Evolutionary conservation across 441 rosid species (phyloP), one percentile per base, ranked within the genome.

Genomic region (Theobroma grandiflorum): DNA sequence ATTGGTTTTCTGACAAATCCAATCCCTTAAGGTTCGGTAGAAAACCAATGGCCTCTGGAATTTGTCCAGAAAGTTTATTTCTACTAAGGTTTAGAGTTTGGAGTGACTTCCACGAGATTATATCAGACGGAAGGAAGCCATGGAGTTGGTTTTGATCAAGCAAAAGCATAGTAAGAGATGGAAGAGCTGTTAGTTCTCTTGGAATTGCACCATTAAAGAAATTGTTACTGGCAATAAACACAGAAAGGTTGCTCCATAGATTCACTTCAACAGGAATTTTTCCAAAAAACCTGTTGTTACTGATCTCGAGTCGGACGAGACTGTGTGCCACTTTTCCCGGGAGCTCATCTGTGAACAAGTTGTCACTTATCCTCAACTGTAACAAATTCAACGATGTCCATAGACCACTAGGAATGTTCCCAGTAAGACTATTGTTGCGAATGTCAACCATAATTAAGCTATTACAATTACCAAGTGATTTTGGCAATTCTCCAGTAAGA

Each of bases 401-500:
- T 11, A 93, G 53, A n/a, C 92, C 93, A 16, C 2, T 70, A 18
- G 94, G 95, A 71, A 93, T 62, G 8, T 64, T 80, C 33, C 97
- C 93, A 5, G 82, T 74, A 63, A 93, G 82, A 20, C 77, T 40
- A 78, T 93, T 93, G 14, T 63, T 79, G 42, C 76, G 31, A 55
- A 91, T 31, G 0, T 0, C 35, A 0, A 85, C 69, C 0, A 4
- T 8, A 1, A 0, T 0, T 85, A 93, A 77, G 83, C 89, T 72
- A 40, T 57, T 67, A 84, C 95, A 93, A 22, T 88, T 87, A 2
- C 79, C 91, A 22, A 91, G 89, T 40, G 92, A 89, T 53, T 64
- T 79, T 0, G 95, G 94, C 77, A 93, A 63, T 69, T 88, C 78
- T 40, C 97, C 95, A 0, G 40, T 78, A 68, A 91, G 90, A 82